Evolutionary conservation across 2,329 filamentous ascomycete species (phyloP).

Genomic region (Aspergillus thermomutatus): DNA sequence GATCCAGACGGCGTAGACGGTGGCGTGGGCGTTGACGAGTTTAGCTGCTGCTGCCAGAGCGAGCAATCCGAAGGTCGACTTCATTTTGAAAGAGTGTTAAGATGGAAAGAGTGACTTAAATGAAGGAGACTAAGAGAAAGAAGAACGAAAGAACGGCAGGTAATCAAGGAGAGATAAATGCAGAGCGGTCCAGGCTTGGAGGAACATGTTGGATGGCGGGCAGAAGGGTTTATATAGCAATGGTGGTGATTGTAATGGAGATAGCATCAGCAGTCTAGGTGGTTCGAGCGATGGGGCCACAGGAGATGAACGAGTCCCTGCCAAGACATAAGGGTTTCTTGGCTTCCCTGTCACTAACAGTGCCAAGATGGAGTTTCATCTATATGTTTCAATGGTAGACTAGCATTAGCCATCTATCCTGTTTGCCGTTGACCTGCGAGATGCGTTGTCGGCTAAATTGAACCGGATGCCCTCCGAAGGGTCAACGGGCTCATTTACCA

Average conservation of each 20-base stretch:
- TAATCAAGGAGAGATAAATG: conserved; percentile 2
- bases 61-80: conserved; percentile 18
- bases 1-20: conserved; percentile 21
- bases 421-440: background rate
- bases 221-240: background rate
- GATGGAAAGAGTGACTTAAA: background rate
- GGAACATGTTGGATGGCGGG: background rate
- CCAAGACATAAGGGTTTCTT: background rate
- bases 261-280: background rate
- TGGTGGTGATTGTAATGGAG: background rate
- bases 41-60: conserved; percentile 23
- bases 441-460: background rate
- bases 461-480: background rate
- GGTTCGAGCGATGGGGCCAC: background rate
- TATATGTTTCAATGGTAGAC: background rate
- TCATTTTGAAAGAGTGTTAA: conserved; percentile 12
- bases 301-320: background rate
- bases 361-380: background rate
- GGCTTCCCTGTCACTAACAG: background rate
- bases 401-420: background rate
- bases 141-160: conserved; percentile 3
- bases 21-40: conserved; percentile 18
- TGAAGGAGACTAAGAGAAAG: background rate
- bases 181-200: background rate
- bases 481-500: background rate